phyloP scores from a whole-genome alignment of 345 rosid species.

The Luvunga scandens region DNA sequence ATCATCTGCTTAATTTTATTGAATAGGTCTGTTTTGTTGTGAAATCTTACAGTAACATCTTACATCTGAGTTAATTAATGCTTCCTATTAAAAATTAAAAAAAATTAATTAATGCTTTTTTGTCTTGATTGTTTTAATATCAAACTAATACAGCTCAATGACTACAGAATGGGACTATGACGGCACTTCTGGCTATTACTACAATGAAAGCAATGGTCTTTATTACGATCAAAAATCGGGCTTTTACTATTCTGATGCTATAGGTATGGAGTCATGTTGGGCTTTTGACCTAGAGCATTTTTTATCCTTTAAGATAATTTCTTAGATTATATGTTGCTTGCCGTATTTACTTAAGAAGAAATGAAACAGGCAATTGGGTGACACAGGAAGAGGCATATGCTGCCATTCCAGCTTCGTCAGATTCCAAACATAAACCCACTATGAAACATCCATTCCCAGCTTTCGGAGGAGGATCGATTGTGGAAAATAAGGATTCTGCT shows the following conservation, averaged over 20 bases:
- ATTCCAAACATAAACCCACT: constrained; percentile 35
- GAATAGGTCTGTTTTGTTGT: neutral
- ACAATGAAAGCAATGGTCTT: constrained; percentile 52
- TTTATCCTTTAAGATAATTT: neutral
- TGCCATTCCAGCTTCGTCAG: constrained; percentile 36
- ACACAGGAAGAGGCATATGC: constrained; percentile 80
- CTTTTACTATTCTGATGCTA: constrained; percentile 76
- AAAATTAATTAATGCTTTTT: neutral
- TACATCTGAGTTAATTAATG: neutral
- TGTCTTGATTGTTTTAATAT: constrained; percentile 23
- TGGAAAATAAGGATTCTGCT: constrained; percentile 29
- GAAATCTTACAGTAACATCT: constrained; percentile 1
- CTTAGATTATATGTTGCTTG: constrained; percentile 6
- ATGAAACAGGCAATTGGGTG: constrained; percentile 84
- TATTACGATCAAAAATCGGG: constrained; percentile 79
- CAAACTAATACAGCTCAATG: constrained; percentile 37
- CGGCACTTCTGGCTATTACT: constrained; percentile 66
- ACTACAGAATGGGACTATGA: constrained; percentile 78
- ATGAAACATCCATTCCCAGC: constrained; percentile 34
- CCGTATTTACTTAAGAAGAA: constrained; percentile 18
- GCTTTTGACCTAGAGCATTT: neutral
- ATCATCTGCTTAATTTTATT: constrained; percentile 14
- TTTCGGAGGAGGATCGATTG: constrained; percentile 28
- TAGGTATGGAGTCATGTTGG: constrained; percentile 44
- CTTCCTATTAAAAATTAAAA: neutral